Evolutionary conservation across 768 basidiomycete species (phyloP), one percentile per base, ranked within the genome.

Genomic region (Sistotremastrum suecicum): DNA sequence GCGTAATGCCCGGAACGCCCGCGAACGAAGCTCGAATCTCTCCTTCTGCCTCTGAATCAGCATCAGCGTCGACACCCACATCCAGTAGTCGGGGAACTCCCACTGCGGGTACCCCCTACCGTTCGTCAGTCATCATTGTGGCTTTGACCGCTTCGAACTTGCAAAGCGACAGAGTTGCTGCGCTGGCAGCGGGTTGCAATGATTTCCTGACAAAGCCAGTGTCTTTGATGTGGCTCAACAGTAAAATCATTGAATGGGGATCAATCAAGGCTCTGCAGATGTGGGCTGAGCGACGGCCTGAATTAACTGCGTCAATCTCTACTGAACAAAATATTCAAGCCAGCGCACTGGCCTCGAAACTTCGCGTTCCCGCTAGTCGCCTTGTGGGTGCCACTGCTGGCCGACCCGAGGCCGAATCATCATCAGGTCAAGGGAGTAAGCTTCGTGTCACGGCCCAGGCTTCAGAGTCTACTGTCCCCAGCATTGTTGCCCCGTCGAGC

Each of bases 241-340:
- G 81, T 67, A 99, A 99, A 69, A 92, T 98, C 58, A 87, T 94
- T 50, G 95, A 99, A 61, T 99, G 95, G 95, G 95, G 95, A 0
- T 94, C 89, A 3, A 98, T 99, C 65, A 90, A 90, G 59, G 86
- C 85, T 4, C 58, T 90, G 47, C 85, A 89, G 58, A 89, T 88
- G 83, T 90, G 85, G 81, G 87, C 86, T 7, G 86, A 88, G 57
- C 65, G 81, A 48, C 69, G 80, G 38, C 80, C 83, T 1, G 76
- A 83, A 44, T 66, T 62, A 29, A 71, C 66, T 28, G 68, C 64
- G 53, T 65, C 62, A n/a, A 63, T 73, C 33, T 64, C 68, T 11
- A 57, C 55, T 1, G 72, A 68, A 36, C 71, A 73, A 57, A 63
- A 60, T 2, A 68, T 57, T 2, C 72, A 74, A 49, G 71, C 71